Evolutionary conservation across 768 basidiomycete genomes (phyloP).

Genomic region (Cyclocybe aegerita): DNA sequence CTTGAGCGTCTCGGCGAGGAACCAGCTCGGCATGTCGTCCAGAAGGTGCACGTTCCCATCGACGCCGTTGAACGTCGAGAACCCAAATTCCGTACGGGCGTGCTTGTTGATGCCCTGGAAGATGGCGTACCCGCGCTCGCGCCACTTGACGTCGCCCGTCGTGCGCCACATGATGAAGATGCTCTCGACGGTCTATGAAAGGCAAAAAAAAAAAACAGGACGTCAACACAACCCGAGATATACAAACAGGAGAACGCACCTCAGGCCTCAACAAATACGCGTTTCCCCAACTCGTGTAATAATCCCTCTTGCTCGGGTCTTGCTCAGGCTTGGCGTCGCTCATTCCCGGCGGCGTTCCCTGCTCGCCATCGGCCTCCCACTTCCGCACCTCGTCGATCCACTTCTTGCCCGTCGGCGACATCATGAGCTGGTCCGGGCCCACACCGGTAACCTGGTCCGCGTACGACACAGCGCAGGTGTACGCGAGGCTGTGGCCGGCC

Average conservation of each 20-base stretch:
- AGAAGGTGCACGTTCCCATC: conserved; percentile 32
- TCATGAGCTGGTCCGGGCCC: conserved; percentile 56
- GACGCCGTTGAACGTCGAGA: conserved; percentile 51
- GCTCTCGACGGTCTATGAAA: conserved; percentile 63
- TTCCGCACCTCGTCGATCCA: conserved; percentile 48
- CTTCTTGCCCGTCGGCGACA: conserved; percentile 29
- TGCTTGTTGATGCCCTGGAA: conserved; percentile 62
- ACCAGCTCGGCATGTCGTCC: conserved; percentile 73
- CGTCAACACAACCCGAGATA: background rate
- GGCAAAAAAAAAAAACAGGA: background rate
- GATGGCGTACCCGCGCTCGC: conserved; percentile 70
- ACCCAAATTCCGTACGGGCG: conserved; percentile 56
- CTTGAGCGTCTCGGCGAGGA: conserved; percentile 52
- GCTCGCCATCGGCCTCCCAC: conserved; percentile 44
- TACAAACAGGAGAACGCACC: conserved; percentile 35
- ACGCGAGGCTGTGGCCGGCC: conserved; percentile 71
- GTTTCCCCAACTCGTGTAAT: conserved; percentile 28
- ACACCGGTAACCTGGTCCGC: conserved; percentile 65
- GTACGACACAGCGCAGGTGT: conserved; percentile 67
- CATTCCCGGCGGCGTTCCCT: conserved; percentile 45
- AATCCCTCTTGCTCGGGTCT: conserved; percentile 45
- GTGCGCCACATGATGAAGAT: conserved; percentile 69
- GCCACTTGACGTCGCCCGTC: conserved; percentile 65
- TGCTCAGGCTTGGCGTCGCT: conserved; percentile 28
- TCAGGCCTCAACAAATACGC: conserved; percentile 66